Evolutionary conservation across 1,139 yeast genomes (phyloP), one percentile per base, ranked within the genome.

Genomic region (Hemisphaericaspora xylofermentans): DNA sequence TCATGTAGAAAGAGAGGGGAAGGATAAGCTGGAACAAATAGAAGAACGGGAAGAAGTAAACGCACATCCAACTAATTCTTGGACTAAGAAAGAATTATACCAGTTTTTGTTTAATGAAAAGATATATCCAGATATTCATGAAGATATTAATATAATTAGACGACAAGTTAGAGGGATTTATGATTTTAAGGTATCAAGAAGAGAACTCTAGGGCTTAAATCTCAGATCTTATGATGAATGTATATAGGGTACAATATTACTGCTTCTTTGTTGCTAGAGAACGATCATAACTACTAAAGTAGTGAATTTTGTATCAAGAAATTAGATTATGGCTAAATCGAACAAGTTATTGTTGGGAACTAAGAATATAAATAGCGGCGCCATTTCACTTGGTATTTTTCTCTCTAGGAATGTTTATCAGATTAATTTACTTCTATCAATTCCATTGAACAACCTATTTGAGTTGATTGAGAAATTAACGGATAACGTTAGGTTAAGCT

Each of bases 71-170:
- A 31, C 34, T 19, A 25, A 52, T 39, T 17, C 47, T 6, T 58
- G 63, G 62, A 43, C 50, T 16, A 56, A 53, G 39, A 48, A 51
- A 33, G 49, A 59, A 33, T 45, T 60, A 31, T 59, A 41, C 41
- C 43, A 41, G 25, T 56, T 48, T 41, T 48, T 60, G 34, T 45
- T 49, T 29, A 42, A 51, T 19, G 43, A 49, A 15, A 44, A 49
- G 33, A 47, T 58, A 9, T 56, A 49, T 41, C 56, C 56, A 15
- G 57, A 51, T 31, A 37, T 58, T 14, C 52, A 54, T 33, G 57
- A 50, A 19, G 53, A 56, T 25, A 32, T 57, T n/a, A 44, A 38
- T 7, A 25, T 34, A 3, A 49, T 58, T 9, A 47, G 51, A 37
- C 27, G 33, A 15, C 46, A 39, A 33, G 61, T 50, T 3, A 50